Percentiles rank a stretch among this genome's conserved stretches.
phyloP scores from a whole-genome alignment of 2,329 filamentous ascomycete genomes.

The Lithohypha guttulata region DNA sequence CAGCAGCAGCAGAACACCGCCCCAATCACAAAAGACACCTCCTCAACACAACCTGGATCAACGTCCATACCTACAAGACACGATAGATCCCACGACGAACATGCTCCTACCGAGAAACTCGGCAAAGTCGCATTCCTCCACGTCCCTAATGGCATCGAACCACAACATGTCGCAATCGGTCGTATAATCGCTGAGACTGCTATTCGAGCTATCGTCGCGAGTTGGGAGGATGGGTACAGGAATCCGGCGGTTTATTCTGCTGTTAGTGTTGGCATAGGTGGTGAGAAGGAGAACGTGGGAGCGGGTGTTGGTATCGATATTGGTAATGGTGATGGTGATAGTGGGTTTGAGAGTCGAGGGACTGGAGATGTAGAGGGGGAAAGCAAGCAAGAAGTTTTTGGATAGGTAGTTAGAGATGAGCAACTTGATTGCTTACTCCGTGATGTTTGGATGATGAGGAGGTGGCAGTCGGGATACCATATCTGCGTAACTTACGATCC shows the following conservation, averaged over 20 bases:
- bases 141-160: conserved; percentile 52
- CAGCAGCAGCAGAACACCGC: not conserved
- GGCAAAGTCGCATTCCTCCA: conserved; percentile 58
- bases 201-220: conserved; percentile 33
- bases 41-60: not conserved
- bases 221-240: conserved; percentile 26
- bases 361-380: conserved; percentile 7
- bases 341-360: not conserved
- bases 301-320: no score
- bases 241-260: conserved; percentile 6
- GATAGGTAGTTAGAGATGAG: no score
- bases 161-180: conserved; percentile 34
- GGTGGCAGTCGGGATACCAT: no score
- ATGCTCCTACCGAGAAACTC: conserved; percentile 17
- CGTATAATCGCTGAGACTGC: conserved; percentile 32
- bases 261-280: not conserved
- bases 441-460: no score
- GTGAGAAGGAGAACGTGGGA: no score
- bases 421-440: no score
- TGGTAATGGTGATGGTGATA: not conserved
- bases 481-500: no score
- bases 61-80: not conserved
- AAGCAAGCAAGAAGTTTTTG: no score
- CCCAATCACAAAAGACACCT: not conserved
- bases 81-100: not conserved